Evolutionary conservation across 1,284 basidiomycete species (phyloP), one percentile per base, ranked within the genome.

Genomic region (Apiotrichum domesticum): DNA sequence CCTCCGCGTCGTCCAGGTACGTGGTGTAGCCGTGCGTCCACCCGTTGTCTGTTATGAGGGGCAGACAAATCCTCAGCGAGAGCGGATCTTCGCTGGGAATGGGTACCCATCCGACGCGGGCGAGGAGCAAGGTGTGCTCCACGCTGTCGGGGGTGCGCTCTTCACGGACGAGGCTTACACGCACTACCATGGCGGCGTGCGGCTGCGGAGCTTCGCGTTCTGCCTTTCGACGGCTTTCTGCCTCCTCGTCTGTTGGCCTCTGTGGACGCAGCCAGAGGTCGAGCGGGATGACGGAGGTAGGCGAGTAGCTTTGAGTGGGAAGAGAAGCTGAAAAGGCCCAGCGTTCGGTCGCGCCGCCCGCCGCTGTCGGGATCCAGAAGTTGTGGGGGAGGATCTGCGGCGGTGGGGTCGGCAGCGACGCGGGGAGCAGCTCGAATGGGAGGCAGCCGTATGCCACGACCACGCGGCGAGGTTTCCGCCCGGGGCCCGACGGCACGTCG

Each of bases 201-300:
- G 37, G 13, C 13, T 39, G 8, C 37, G 37, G 13, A 7, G 7
- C 37, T 39, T 39, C 37, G 13, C 37, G 13, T 13, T 39, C 37
- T 7, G 37, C 37, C 7, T 39, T 39, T 39, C 8, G 37, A 21
- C 21, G 21, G 21, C 21, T 21, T 21, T 21, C 21, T 21, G 21
- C 21, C 21, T 21, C 21, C 21, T 21, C 21, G 21, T 21, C 21
- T 21, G 21, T 21, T 21, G 21, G 21, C 21, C 21, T 21, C 21
- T 21, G 37, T 39, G 37, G 13, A 13, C 37, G 8, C 14, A 73
- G 52, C 4, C 39, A 51, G 4, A 75, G 46, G 3, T 57, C 52
- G 44, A 75, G 52, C 4, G 73, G 73, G 15, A 75, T 68, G 29
- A 46, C 52, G 5, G 69, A 70, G 2, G 71, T 71, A n/a, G 73